Conservation (phyloP, 2,329 filamentous ascomycete genomes). For the Amylocarpus encephaloides region DNA sequence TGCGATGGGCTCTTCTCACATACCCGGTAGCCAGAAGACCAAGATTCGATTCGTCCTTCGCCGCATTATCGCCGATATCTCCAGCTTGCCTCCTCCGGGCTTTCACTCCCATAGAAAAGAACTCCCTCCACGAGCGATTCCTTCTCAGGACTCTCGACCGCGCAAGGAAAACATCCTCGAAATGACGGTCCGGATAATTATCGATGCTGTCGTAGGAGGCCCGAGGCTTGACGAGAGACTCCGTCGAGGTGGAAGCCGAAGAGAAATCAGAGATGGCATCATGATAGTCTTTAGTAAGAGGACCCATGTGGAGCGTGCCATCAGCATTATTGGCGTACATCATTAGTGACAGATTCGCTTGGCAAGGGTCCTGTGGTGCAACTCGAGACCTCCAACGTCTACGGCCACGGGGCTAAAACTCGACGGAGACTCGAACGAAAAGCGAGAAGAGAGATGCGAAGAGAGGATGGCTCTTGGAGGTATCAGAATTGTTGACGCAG, state of each 20-base stretch:
- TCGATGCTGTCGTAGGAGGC: slow-evolving; percentile 6
- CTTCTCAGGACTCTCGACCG: not conserved
- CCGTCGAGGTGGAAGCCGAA: not conserved
- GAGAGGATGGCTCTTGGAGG: too few species aligned
- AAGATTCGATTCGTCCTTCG: not conserved
- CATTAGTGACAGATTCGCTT: not conserved
- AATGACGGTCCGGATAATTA: slow-evolving; percentile 10
- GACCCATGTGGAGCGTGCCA: slow-evolving; percentile 1
- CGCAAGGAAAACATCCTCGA: slow-evolving; percentile 13
- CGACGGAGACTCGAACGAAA: too few species aligned
- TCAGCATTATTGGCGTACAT: not conserved
- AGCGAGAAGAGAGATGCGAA: too few species aligned
- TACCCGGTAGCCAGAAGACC: not conserved
- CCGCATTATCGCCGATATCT: not conserved
- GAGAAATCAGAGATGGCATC: slow-evolving; percentile 3
- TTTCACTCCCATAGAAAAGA: slow-evolving; percentile 4
- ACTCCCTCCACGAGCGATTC: not conserved
- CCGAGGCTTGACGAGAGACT: slow-evolving; percentile 6
- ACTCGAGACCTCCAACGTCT: not conserved
- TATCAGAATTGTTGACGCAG: too few species aligned
- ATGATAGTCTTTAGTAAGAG: slow-evolving; percentile 8
- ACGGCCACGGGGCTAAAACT: too few species aligned
- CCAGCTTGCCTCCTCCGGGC: slow-evolving; percentile 7
- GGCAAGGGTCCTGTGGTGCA: slow-evolving; percentile 1
- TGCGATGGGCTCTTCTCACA: slow-evolving; percentile 3